Evolutionary conservation across 345 rosid genomes (phyloP), one percentile per base, ranked within the genome.

Genomic region (Heritiera fomes): DNA sequence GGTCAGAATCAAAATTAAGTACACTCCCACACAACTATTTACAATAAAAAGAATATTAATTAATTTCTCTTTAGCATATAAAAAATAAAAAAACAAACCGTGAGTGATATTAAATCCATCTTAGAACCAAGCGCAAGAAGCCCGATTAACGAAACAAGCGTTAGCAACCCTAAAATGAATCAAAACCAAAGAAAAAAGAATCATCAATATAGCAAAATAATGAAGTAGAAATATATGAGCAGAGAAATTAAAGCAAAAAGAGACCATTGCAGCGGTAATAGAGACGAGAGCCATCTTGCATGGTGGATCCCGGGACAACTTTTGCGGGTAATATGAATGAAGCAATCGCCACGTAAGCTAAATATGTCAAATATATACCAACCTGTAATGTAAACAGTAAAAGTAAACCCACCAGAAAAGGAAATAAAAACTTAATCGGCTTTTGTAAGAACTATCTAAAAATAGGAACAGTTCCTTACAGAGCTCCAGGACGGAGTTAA

Each of bases 251-350:
- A 3, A 66, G 0, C 11, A 20, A 2, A 5, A 18, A 46, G 32
- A 47, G 17, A 92, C 96, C 98, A 81, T 88, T 91, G 90, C 94
- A 94, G 82, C 92, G 87, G 86, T 92, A 92, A 77, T 75, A 79
- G 63, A 90, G 91, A 4, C 91, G 84, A 77, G 93, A 82, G 79
- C 93, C 94, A 66, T 94, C 98, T n/a, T 82, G 85, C 63, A 94
- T 78, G 34, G 78, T 68, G 10, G 68, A 90, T 23, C 97, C 94
- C 66, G 88, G 87, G 63, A 92, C 87, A 60, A 87, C 80, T 90
- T 87, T 89, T 9, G 94, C 98, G 28, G 90, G 97, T 34, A 92
- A 77, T 18, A 83, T 41, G 67, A 88, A 84, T 82, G 97, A 93
- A 62, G 87, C 88, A 59, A 87, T 71, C 15, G 89, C 97, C 87